Base-by-base conservation (phyloP, 2,329 filamentous ascomycete species). In the Aureobasidium sp. region DNA sequence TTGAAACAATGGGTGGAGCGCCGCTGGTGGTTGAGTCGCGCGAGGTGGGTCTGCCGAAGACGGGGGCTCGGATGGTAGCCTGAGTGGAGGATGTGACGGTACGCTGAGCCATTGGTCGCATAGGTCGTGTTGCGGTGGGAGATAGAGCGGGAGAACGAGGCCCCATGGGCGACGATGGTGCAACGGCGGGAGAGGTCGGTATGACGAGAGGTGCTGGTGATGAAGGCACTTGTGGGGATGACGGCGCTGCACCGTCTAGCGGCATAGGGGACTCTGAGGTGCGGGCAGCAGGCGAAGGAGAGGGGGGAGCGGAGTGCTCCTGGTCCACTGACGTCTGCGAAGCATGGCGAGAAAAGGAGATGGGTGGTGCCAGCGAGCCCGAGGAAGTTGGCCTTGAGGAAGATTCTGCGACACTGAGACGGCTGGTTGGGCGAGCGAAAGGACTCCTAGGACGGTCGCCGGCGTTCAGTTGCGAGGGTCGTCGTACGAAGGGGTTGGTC, bases 91-190 rank as follows among this genome's bases (percentile, higher is more conserved):
- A 63, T 8, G 66, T 68, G 6, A 63, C 63, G 27, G 69, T 66
- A 51, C 72, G 69, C n/a, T 64, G 65, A 14, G 68, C 62, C 8
- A 67, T 61, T 8, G 70, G 66, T 6, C 68, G 64, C n/a, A 60
- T 61, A 0, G 63, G 55, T 6, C 48, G 48, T 10, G 29, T 29
- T 3, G 38, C 6, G 5, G 16, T n/a, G 4, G 5, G 48, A 7
- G 42, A 41, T 11, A 42, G 27, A 16, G 49, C 21, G 6, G 48
- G 57, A 1, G 58, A 54, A 24, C 30, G 48, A 30, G 51, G 34
- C 14, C 29, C 45, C 12, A 42, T 4, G 2, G 55, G 40, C 14
- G 51, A 41, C 19, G 45, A 30, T 16, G 50, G 39, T 3, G 53
- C 41, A 12, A 25, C 24, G 35, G 29, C 30, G 66, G 64, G 42